phyloP scores from a whole-genome alignment of 345 rosid genomes.

The Bretschneidera sinensis region DNA sequence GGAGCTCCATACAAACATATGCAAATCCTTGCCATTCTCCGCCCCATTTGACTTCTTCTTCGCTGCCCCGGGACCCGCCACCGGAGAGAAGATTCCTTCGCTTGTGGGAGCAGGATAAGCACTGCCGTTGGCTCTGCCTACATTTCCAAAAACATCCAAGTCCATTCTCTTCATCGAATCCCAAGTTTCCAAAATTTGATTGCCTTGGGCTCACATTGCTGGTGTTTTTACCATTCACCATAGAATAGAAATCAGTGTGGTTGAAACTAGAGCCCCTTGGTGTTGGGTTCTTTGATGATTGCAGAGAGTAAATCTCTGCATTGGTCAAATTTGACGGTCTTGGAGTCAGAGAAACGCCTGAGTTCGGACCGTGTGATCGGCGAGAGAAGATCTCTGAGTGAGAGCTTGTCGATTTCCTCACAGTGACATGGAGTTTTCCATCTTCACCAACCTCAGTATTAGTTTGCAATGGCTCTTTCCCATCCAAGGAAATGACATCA shows the following conservation, averaged over 20 bases:
- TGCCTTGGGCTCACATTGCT: conserved; percentile 54
- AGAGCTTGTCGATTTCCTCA: conserved; percentile 62
- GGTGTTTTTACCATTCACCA: conserved; percentile 47
- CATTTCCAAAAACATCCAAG: conserved; percentile 31
- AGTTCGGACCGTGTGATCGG: conserved; percentile 54
- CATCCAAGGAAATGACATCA: conserved; percentile 68
- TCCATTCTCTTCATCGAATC: conserved; percentile 55
- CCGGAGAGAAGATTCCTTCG: conserved; percentile 64
- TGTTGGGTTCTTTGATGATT: conserved; percentile 48
- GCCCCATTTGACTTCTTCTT: conserved; percentile 43
- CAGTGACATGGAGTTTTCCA: conserved; percentile 70
- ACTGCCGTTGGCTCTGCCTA: conserved; percentile 28
- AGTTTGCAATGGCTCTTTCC: conserved; percentile 64
- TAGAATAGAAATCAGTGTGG: conserved; percentile 58
- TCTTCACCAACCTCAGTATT: conserved; percentile 61
- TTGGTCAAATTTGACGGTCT: conserved; percentile 69
- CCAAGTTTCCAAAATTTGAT: conserved; percentile 51
- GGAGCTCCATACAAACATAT: conserved; percentile 98
- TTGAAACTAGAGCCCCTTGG: conserved; percentile 72
- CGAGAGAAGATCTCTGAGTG: conserved; percentile 64
- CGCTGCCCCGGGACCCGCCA: conserved; percentile 26
- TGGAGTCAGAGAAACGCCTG: conserved; percentile 62
- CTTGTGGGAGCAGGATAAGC: conserved; percentile 56
- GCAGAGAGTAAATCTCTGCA: conserved; percentile 48
- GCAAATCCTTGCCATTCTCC: conserved; percentile 74